Base-by-base conservation (phyloP, 2,329 filamentous ascomycete genomes). In the Stagonosporopsis rhizophila region DNA sequence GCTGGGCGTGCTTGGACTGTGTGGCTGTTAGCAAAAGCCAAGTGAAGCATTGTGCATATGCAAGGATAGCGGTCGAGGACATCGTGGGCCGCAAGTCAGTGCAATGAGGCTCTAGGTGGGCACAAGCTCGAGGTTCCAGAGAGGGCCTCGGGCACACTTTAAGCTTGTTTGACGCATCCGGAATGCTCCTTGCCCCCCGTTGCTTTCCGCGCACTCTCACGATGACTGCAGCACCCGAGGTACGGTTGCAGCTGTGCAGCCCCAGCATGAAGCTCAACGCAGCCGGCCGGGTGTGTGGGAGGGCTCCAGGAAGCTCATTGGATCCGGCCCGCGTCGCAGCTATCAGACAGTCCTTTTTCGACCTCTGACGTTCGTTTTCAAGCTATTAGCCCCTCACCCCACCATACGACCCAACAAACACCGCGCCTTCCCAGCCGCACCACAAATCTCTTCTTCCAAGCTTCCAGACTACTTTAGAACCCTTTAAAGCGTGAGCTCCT, bases 261-360 rank as follows among this genome's bases (percentile, higher is more conserved):
- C 58, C 51, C 59, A 58, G 53, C 42, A 37, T 44, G 50, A 49
- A 63, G 60, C 58, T 52, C 45, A 40, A 56, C 59, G 56, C 58
- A 69, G 57, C 66, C 71, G 72, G 72, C 70, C 72, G 72, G 69
- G 40, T 65, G 69, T 62, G 71, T 67, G 68, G 62, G 66, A 69
- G 61, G 58, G 48, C 49, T 60, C 55, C 58, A 45, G 57, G 50
- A 47, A 59, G 68, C 60, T 67, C 60, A 72, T 69, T 72, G 70
- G 70, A 62, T 59, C 61, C 56, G 64, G 62, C 58, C 48, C 60
- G 65, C 56, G 52, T 59, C 64, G 61, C 62, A 69, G 60, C 62
- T 72, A 68, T 71, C 69, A 56, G 60, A 68, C 70, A 67, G 32
- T 27, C 39, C 40, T 37, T 56, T 57, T 49, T 52, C 25, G 44